Evolutionary conservation across 306 rosid genomes (phyloP).

Genomic region (Morella rubra): DNA sequence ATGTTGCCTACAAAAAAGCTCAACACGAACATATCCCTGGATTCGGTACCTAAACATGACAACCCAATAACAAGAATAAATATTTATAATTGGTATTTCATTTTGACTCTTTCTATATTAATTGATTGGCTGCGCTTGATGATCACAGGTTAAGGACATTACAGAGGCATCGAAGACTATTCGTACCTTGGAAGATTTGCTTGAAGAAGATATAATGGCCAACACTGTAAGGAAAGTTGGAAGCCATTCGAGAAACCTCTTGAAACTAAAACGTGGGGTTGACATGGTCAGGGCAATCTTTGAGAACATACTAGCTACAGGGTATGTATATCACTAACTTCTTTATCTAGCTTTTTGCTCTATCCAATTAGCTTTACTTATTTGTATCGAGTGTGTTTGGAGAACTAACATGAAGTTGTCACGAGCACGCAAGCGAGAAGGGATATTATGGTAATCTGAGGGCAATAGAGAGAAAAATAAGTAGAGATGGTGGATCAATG

Average conservation of each 20-base stretch:
- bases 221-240: constrained; percentile 58
- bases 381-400: too few relatives aligned
- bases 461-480: too few relatives aligned
- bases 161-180: constrained; percentile 72
- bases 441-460: too few relatives aligned
- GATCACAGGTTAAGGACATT: constrained; percentile 69
- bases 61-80: not conserved
- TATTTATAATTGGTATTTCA: not conserved
- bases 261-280: constrained; percentile 88
- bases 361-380: not conserved
- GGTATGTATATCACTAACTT: constrained; percentile 48
- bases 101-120: not conserved
- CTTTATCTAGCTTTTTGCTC: not conserved
- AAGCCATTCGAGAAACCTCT: constrained; percentile 83
- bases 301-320: constrained; percentile 61
- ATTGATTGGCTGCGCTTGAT: constrained; percentile 17
- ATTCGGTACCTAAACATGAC: not conserved
- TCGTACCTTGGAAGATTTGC: constrained; percentile 50
- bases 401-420: too few relatives aligned
- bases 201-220: constrained; percentile 63
- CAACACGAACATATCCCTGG: too few relatives aligned
- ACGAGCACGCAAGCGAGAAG: too few relatives aligned
- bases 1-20: too few relatives aligned
- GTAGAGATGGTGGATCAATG: too few relatives aligned
- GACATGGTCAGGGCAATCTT: constrained; percentile 88